Evolutionary conservation across 805 yeast genomes (phyloP), one percentile per base, ranked within the genome.

Genomic region (Metschnikowia rubicola): DNA sequence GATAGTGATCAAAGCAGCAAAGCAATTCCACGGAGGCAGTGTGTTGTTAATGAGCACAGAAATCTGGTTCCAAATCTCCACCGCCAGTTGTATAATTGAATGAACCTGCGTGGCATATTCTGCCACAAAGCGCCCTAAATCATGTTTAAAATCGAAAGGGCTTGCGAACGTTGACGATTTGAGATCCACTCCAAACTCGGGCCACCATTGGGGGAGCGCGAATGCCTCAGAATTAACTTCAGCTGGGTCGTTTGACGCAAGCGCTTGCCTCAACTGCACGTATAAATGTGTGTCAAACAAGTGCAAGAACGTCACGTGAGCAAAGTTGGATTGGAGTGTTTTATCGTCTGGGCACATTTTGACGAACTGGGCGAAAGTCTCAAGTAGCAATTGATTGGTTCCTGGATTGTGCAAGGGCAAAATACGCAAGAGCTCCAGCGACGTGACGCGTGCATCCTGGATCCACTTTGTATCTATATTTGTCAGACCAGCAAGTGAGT

Each of bases 181-280:
- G 8, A 3, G 11, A 10, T 2, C 21, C 4, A 6, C 36, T 7
- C 28, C 21, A 3, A 4, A 3, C 11, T 34, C 26, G 1, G 53
- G 53, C 56, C 53, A 50, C 56, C 56, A 52, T 3, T 41, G 40
- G 2, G 56, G 56, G 3, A 46, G 39, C 9, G 5, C n/a, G 33
- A 34, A 45, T 30, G 10, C 28, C 10, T 37, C 37, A 10, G 11
- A n/a, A 28, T 26, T 36, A 4, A 10, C 19, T 17, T 13, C 8
- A 17, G 35, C 1, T 5, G 37, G 31, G 5, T 34, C 9, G 4
- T 19, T n/a, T 3, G 35, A n/a, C 12, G 33, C 37, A 36, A 51
- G 48, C 8, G 15, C 30, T 11, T 39, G 28, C 30, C 35, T 28
- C 34, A 52, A 41, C 2, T 45, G 41, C 6, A 28, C 11, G 37